phyloP scores from a whole-genome alignment of 2,329 filamentous ascomycete genomes.

The Hansfordia pulvinata region DNA sequence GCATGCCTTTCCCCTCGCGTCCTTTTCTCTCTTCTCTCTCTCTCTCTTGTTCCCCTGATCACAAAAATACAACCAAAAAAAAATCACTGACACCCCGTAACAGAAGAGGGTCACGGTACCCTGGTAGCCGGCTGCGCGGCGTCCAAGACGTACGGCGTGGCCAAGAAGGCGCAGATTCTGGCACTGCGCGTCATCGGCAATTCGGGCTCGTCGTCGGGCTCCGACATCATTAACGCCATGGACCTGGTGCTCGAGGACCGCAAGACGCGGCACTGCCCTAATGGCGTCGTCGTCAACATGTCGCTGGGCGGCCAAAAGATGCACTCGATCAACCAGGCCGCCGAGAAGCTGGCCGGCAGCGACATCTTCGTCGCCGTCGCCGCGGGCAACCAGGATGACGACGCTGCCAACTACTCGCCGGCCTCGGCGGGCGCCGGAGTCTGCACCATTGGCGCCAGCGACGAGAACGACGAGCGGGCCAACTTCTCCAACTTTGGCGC shows the following conservation, averaged over 20 bases:
- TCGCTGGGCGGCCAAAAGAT: background rate
- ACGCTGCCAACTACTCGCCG: background rate
- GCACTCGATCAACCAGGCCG: background rate
- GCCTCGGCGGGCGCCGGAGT: background rate
- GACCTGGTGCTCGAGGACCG: background rate
- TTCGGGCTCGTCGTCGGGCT: background rate
- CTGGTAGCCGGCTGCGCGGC: background rate
- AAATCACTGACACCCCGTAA: too few relatives aligned
- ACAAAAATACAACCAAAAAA: too few relatives aligned
- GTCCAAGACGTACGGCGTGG: conserved; percentile 1
- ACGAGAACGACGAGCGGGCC: conserved; percentile 11
- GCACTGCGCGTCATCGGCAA: background rate
- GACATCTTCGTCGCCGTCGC: background rate
- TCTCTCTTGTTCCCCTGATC: too few relatives aligned
- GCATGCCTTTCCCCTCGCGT: too few relatives aligned
- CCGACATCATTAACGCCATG: background rate
- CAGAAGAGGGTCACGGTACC: conserved; percentile 1
- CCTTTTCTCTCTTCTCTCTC: too few relatives aligned
- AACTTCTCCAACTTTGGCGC: conserved; percentile 11
- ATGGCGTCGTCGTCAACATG: background rate
- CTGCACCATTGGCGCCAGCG: conserved; percentile 4
- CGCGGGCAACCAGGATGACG: background rate
- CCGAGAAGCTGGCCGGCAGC: background rate
- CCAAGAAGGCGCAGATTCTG: background rate
- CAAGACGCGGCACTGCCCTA: background rate